Percentiles rank a stretch among this genome's conserved stretches.
Evolutionary conservation across 2,329 filamentous ascomycete species (phyloP).

Genomic region (Colletotrichum cuscutae): DNA sequence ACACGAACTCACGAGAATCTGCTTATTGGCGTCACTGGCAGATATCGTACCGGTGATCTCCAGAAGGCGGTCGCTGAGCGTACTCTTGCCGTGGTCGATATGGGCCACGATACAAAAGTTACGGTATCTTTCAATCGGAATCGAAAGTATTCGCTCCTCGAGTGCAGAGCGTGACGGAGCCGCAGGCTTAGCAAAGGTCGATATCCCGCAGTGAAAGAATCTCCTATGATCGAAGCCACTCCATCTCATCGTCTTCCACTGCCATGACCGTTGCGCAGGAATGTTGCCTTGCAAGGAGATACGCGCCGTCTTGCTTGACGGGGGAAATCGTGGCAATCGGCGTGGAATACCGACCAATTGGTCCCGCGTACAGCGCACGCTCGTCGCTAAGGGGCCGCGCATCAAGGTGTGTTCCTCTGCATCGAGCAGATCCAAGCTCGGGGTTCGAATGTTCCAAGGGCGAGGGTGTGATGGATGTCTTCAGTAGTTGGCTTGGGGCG

Average conservation of each 20-base stretch:
- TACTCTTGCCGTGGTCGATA: slow-evolving; percentile 98
- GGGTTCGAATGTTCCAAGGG: neutral
- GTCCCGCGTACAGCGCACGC: slow-evolving; percentile 27
- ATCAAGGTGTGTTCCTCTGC: slow-evolving; percentile 29
- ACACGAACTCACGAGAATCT: slow-evolving; percentile 71
- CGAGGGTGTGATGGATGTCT: neutral
- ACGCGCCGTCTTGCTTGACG: neutral
- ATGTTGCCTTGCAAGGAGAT: neutral
- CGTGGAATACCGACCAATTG: slow-evolving; percentile 18
- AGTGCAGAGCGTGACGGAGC: slow-evolving; percentile 49
- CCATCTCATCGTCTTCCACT: neutral
- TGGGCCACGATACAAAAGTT: slow-evolving; percentile 99
- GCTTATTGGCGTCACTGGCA: slow-evolving; percentile 84
- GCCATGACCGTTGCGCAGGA: neutral
- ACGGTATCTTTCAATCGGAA: slow-evolving; percentile 82
- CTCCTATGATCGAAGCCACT: neutral
- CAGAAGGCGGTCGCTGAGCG: slow-evolving; percentile 89
- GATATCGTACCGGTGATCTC: slow-evolving; percentile 95
- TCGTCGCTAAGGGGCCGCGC: slow-evolving; percentile 24
- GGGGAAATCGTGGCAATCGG: slow-evolving; percentile 6
- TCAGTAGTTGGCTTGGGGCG: neutral
- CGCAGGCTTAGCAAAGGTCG: slow-evolving; percentile 20
- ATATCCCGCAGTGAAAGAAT: slow-evolving; percentile 9
- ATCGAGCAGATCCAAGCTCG: slow-evolving; percentile 17
- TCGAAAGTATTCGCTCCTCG: slow-evolving; percentile 73